Base-by-base conservation (phyloP, 345 rosid genomes). In the Heritiera littoralis region DNA sequence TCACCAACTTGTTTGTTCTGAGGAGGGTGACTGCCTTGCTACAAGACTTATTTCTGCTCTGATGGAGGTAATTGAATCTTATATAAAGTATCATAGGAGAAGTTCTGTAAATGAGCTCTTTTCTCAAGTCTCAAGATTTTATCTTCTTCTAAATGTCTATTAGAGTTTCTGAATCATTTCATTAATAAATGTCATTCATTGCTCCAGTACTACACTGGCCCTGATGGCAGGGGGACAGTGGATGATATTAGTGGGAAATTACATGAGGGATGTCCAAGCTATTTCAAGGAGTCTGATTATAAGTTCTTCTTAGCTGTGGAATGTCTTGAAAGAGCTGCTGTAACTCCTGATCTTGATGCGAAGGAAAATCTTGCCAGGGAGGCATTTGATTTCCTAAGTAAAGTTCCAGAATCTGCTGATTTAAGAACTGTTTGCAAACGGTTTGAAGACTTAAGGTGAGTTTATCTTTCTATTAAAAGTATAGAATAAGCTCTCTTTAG, bases 281-380 rank as follows among this genome's bases (percentile, higher is more conserved):
- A 91, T 88, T 96, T 92, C 86, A 92, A 90, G 88, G 98, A 96
- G 81, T 90, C 99, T 23, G 97, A 96, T 89, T 87, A 94, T 87
- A 94, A 96, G 86, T 94, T 96, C 83, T 96, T 90, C 89, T 89
- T 96, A 84, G 99, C 98, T 70, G 99, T 96, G 84, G 98, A 96
- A 86, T 90, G 90, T 81, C 98, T 96, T 66, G 97, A 92, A 85
- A 90, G 89, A 88, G 99, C 99, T 82, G 90, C 93, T 77, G 68
- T 80, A 83, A 81, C 93, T 77, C 76, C 86, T 38, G 93, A 91
- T 76, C 83, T 86, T 78, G 86, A 81, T 75, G 97, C 92, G 88
- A 96, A 91, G 87, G 94, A 86, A 82, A 91, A 85, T 84, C 95
- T 96, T 81, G 98, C 95, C 72, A 89, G 90, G 82, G 97, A 92